phyloP scores from a whole-genome alignment of 257 asterid species.

The Paulownia fortunei region DNA sequence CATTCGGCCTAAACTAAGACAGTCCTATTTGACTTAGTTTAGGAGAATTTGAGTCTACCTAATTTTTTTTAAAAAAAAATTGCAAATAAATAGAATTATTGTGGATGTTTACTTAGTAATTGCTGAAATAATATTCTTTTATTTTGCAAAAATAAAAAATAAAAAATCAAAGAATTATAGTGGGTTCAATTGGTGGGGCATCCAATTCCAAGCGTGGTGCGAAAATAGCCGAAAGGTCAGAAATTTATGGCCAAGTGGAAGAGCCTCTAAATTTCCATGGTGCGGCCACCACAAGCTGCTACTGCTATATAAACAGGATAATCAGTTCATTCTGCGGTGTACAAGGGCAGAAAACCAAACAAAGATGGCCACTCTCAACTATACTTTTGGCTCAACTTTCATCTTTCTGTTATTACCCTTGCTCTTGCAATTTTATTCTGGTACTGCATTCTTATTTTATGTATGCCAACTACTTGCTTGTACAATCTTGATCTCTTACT shows the following conservation, averaged over 20 bases:
- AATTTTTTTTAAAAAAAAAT: background rate
- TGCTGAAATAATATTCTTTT: no score
- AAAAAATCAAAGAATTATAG: background rate
- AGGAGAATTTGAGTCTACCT: no score
- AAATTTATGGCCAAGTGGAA: conserved; percentile 46
- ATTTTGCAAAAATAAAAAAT: background rate
- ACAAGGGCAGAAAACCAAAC: background rate
- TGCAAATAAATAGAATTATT: background rate
- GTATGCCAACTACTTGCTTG: background rate
- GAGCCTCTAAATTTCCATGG: conserved; percentile 5
- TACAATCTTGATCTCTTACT: no score
- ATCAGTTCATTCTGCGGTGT: background rate
- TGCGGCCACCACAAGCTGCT: background rate
- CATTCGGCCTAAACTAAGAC: background rate
- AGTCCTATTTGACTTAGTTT: no score
- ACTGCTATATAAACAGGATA: conserved; percentile 13
- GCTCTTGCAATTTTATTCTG: conserved; percentile 51
- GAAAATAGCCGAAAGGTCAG: conserved; percentile 40
- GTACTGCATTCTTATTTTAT: conserved; percentile 32
- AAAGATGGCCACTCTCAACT: conserved; percentile 42
- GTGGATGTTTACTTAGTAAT: no score
- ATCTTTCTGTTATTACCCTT: conserved; percentile 47
- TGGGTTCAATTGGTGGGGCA: conserved; percentile 29
- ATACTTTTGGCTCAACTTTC: conserved; percentile 31
- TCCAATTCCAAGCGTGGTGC: conserved; percentile 31